phyloP scores from a whole-genome alignment of 495 filamentous ascomycete species.

The Echria macrotheca region DNA sequence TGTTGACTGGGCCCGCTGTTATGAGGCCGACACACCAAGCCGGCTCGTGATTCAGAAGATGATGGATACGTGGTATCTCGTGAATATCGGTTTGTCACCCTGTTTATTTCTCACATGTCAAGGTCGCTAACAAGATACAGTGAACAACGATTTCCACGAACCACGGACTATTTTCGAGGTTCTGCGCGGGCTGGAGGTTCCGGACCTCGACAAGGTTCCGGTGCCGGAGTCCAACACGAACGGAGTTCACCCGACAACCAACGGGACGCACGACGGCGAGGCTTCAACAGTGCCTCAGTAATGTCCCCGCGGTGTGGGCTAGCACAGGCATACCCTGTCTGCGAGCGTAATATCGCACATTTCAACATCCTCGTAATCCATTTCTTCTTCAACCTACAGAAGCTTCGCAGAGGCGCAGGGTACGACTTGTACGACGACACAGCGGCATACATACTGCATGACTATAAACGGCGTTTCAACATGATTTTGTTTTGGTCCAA shows the following conservation, averaged over 20 bases:
- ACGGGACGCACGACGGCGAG: conserved; percentile 13
- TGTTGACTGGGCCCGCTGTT: conserved; percentile 88
- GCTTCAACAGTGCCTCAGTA: conserved; percentile 23
- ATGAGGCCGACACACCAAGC: conserved; percentile 71
- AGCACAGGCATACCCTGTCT: background rate
- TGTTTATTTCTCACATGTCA: too few relatives aligned
- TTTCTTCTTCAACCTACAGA: conserved; percentile 4
- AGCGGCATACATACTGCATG: conserved; percentile 10
- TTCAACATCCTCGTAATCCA: conserved; percentile 4
- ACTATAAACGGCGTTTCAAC: conserved; percentile 5
- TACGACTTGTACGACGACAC: conserved; percentile 1
- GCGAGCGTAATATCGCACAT: conserved; percentile 1
- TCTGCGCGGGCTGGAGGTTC: conserved; percentile 71
- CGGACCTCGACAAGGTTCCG: conserved; percentile 51
- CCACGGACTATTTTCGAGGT: conserved; percentile 71
- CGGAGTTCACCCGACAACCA: conserved; percentile 10
- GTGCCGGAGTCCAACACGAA: conserved; percentile 12
- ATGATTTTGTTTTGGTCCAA: background rate
- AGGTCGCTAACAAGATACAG: conserved; percentile 44
- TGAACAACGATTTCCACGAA: conserved; percentile 94
- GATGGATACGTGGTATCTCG: conserved; percentile 85
- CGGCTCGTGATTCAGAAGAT: conserved; percentile 73
- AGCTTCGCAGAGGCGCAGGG: conserved; percentile 8
- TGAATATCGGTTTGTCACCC: conserved; percentile 78
- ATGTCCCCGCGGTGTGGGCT: conserved; percentile 5